phyloP scores from a whole-genome alignment of 257 asterid species.

The Nicotiana obtusifolia region DNA sequence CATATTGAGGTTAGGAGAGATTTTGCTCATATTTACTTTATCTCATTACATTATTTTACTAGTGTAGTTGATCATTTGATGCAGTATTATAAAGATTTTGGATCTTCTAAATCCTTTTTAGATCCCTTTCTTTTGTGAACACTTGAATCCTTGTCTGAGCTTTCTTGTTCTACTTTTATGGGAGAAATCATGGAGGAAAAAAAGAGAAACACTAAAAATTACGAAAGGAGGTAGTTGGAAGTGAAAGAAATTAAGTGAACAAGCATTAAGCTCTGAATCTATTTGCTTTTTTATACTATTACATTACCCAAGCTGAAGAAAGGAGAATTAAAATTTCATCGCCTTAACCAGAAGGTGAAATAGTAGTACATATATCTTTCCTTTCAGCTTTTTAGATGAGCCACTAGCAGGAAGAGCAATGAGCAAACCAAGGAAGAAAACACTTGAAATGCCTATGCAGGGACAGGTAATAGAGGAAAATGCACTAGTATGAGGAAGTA shows the following conservation, averaged over 20 bases:
- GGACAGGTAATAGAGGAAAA: too few relatives aligned
- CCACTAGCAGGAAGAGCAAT: background rate
- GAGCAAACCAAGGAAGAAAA: background rate
- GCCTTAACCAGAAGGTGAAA: background rate
- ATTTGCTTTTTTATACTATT: background rate
- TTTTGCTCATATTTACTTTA: background rate
- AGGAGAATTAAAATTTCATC: background rate
- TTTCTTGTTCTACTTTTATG: background rate
- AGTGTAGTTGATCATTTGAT: background rate
- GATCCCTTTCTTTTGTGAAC: background rate
- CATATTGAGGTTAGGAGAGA: constrained; percentile 63
- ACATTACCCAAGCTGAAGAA: background rate
- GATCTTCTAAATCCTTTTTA: background rate
- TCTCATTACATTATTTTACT: background rate
- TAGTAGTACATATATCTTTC: background rate
- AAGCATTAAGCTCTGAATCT: background rate
- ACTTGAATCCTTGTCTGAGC: background rate
- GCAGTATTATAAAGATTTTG: background rate
- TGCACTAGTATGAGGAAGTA: background rate
- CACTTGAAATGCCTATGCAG: background rate
- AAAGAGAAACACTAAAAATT: background rate
- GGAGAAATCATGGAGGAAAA: background rate
- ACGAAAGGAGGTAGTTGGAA: background rate
- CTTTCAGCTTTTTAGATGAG: background rate
- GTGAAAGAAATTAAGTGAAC: background rate